These are phyloP conservation scores for Yamadazyma philogaea DNA, from an alignment of 805 yeast genomes.

Conservation along the genomic window DNA sequence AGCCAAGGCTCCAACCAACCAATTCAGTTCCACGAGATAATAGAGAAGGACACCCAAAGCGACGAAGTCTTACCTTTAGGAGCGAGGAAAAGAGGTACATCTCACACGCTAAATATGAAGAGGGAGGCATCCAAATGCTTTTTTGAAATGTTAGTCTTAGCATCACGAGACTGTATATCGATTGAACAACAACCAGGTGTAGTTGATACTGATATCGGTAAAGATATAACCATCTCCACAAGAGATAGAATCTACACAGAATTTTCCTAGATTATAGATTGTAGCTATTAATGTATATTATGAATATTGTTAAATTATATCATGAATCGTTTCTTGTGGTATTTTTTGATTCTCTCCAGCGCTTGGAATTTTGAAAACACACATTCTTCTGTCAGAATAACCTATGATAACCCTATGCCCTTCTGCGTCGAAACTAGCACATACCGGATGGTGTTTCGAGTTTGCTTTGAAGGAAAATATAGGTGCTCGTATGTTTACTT, in stretches of 20 bases:
- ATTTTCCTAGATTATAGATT: not conserved
- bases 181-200: conserved; percentile 49
- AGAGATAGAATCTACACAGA: conserved; percentile 34
- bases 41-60: conserved; percentile 11
- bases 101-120: conserved; percentile 34
- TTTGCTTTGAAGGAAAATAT: conserved; percentile 1
- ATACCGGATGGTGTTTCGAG: conserved; percentile 8
- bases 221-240: conserved; percentile 52
- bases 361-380: conserved; percentile 13
- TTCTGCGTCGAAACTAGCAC: conserved; percentile 15
- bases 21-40: conserved; percentile 6
- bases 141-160: conserved; percentile 79
- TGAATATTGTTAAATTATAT: conserved; percentile 5
- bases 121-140: conserved; percentile 69
- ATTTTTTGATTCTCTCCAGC: conserved; percentile 2
- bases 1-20: conserved; percentile 18
- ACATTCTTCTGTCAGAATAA: conserved; percentile 19
- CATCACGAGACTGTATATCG: conserved; percentile 67
- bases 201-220: conserved; percentile 43
- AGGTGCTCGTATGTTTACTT: conserved; percentile 3
- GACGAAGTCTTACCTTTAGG: conserved; percentile 51
- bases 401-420: conserved; percentile 23
- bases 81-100: conserved; percentile 35
- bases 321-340: conserved; percentile 15
- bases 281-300: conserved; percentile 13